A percentile compares a stretch with the other conserved stretches of the same genome.
These are phyloP conservation scores for Exophiala sp. DNA, from an alignment of 2,329 filamentous ascomycete species.

Conservation along the genomic window DNA sequence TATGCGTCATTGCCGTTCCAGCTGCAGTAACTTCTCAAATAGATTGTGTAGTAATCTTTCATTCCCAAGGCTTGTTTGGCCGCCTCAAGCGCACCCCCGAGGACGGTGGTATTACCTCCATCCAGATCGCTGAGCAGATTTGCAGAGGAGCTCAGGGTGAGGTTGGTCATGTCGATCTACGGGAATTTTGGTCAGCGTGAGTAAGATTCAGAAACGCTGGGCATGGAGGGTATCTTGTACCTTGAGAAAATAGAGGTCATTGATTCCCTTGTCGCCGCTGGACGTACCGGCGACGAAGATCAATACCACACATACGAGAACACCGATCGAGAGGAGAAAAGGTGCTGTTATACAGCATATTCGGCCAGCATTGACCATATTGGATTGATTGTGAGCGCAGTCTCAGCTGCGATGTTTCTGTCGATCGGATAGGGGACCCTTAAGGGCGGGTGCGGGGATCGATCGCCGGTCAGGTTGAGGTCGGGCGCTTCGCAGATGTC, in stretches of 20 bases:
- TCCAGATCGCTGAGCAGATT: constrained; percentile 31
- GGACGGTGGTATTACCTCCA: constrained; percentile 35
- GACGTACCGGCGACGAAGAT: constrained; percentile 54
- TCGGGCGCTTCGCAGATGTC: not conserved
- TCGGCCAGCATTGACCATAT: constrained; percentile 68
- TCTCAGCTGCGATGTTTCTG: not conserved
- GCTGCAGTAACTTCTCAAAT: constrained; percentile 81
- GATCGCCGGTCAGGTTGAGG: not conserved
- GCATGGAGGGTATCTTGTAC: constrained; percentile 31
- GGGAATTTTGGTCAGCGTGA: constrained; percentile 33
- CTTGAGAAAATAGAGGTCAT: constrained; percentile 52
- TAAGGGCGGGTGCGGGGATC: not conserved
- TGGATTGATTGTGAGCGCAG: constrained; percentile 2
- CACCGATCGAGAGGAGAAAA: constrained; percentile 71
- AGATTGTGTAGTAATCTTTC: constrained; percentile 71
- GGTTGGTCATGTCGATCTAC: constrained; percentile 54
- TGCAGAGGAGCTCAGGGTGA: constrained; percentile 48
- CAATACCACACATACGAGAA: constrained; percentile 61
- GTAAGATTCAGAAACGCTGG: not conserved
- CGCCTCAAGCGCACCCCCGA: constrained; percentile 33
- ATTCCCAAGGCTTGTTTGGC: constrained; percentile 51
- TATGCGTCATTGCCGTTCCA: constrained; percentile 50
- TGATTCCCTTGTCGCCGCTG: constrained; percentile 42
- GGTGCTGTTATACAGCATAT: constrained; percentile 83
- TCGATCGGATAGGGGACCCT: not conserved